Conservation (phyloP, 2,329 filamentous ascomycete species). For the Botrytis pseudocinerea region DNA sequence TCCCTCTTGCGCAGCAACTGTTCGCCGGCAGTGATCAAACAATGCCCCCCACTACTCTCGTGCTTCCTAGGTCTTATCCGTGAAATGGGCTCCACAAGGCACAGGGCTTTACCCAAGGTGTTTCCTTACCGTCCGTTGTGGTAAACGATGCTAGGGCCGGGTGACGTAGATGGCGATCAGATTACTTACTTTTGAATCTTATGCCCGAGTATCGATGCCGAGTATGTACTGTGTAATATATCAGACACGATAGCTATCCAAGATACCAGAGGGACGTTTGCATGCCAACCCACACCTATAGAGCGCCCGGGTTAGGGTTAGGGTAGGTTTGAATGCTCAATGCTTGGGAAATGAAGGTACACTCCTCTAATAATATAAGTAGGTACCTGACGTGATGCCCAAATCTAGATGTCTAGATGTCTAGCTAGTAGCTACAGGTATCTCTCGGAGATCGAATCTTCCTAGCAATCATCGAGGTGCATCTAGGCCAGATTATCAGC, state of each 20-base stretch:
- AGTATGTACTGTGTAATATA: background rate
- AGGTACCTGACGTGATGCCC: background rate
- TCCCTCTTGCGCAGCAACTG: background rate
- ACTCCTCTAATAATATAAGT: background rate
- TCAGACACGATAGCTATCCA: background rate
- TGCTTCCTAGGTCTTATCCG: background rate
- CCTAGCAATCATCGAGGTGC: background rate
- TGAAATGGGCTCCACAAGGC: background rate
- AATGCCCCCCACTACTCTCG: background rate
- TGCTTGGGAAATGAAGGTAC: background rate
- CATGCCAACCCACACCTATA: background rate
- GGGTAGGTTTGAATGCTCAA: background rate
- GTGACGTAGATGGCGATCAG: slow-evolving; percentile 16
- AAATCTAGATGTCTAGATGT: background rate
- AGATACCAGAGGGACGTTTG: background rate
- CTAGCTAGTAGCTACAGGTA: background rate
- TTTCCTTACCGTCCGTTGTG: background rate
- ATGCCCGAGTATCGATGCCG: slow-evolving; percentile 10
- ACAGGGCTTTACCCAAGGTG: background rate
- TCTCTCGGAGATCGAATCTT: background rate
- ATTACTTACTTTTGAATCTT: background rate
- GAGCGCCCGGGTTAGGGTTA: too few species aligned
- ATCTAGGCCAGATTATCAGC: background rate
- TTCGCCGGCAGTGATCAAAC: background rate
- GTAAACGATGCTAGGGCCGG: background rate